phyloP scores from a whole-genome alignment of 192 early-diverging fungal genomes.

The Rhizophagus clarus region DNA sequence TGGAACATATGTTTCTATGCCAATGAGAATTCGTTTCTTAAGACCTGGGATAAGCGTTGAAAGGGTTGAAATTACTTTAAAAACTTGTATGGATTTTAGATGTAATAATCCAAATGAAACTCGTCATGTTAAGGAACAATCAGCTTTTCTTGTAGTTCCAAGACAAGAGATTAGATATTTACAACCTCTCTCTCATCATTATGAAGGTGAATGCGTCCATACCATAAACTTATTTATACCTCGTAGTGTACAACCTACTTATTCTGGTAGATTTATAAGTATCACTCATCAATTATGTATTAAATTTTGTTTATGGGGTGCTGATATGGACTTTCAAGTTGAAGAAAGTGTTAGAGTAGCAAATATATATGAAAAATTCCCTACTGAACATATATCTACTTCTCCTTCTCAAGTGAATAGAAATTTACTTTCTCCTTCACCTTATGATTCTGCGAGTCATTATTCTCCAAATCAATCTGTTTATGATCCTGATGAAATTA shows the following conservation, averaged over 20 bases:
- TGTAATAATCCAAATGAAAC: slow-evolving; percentile 32
- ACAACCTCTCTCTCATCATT: slow-evolving; percentile 7
- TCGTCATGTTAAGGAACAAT: slow-evolving; percentile 23
- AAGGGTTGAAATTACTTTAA: slow-evolving; percentile 27
- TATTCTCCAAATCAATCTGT: background rate
- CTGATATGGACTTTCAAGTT: slow-evolving; percentile 21
- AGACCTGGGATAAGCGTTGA: slow-evolving; percentile 30
- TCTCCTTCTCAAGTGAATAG: background rate
- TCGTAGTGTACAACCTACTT: slow-evolving; percentile 29
- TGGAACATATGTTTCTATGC: slow-evolving; percentile 27
- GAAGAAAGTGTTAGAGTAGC: slow-evolving; percentile 33
- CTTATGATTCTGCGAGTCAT: background rate
- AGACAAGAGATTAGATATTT: slow-evolving; percentile 22
- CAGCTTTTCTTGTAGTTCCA: background rate
- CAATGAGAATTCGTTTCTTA: slow-evolving; percentile 29
- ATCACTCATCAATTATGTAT: slow-evolving; percentile 30
- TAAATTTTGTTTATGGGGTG: slow-evolving; percentile 32
- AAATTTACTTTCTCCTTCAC: background rate
- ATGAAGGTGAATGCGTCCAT: slow-evolving; percentile 29
- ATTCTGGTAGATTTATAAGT: slow-evolving; percentile 27
- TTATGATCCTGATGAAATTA: background rate
- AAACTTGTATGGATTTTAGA: slow-evolving; percentile 33
- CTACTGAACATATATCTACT: background rate
- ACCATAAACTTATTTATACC: slow-evolving; percentile 30
- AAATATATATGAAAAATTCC: slow-evolving; percentile 27